phyloP scores from a whole-genome alignment of 1,284 basidiomycete species.

The Trichosporon asahii region DNA sequence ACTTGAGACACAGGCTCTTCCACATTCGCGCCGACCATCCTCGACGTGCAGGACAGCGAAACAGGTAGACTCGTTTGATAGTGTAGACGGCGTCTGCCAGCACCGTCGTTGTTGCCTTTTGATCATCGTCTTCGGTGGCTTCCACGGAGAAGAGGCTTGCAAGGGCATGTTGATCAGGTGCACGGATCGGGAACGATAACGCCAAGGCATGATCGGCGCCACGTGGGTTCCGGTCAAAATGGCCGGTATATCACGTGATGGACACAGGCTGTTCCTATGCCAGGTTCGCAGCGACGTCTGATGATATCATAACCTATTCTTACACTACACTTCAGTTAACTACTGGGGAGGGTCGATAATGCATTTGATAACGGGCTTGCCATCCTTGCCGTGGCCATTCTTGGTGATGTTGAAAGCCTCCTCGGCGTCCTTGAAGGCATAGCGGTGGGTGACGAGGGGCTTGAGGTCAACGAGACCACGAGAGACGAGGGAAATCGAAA shows the following conservation, averaged over 20 bases:
- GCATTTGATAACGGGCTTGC: conserved; percentile 53
- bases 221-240: conserved; percentile 1
- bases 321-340: neutral
- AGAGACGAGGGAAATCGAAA: conserved; percentile 58
- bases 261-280: no score
- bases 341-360: conserved; percentile 46
- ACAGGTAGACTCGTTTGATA: no score
- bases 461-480: conserved; percentile 57
- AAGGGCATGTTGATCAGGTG: neutral
- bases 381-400: conserved; percentile 66
- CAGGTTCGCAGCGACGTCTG: neutral
- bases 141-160: neutral
- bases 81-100: neutral
- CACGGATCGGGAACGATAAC: neutral
- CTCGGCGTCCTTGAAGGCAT: conserved; percentile 55
- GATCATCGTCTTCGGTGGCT: neutral
- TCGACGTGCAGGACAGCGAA: no score
- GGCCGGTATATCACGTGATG: neutral
- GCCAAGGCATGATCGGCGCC: neutral
- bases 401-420: conserved; percentile 58
- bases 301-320: neutral
- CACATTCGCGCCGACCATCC: no score
- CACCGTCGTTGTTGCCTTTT: neutral
- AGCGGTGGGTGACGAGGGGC: conserved; percentile 60
- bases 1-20: neutral